phyloP scores from a whole-genome alignment of 2,329 filamentous ascomycete genomes.

The Alternaria sp. region DNA sequence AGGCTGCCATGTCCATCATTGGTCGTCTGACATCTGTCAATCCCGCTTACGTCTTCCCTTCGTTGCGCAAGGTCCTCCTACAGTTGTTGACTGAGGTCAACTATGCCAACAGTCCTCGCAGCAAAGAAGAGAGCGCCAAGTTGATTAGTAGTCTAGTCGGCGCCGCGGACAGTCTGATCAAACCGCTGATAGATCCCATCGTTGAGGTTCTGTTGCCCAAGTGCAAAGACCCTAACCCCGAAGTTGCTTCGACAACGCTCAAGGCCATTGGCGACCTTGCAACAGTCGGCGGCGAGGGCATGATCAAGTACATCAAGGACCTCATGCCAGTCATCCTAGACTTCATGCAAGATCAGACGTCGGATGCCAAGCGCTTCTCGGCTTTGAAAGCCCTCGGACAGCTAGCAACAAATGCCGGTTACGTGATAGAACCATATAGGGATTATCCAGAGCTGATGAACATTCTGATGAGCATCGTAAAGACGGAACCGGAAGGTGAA shows the following conservation, averaged over 20 bases:
- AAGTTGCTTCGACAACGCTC: constrained; percentile 92
- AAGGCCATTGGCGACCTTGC: constrained; percentile 94
- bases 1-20: constrained; percentile 95
- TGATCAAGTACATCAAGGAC: constrained; percentile 87
- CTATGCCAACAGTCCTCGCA: constrained; percentile 90
- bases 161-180: constrained; percentile 90
- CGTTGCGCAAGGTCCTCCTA: constrained; percentile 90
- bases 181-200: constrained; percentile 97
- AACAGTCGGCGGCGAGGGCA: constrained; percentile 91
- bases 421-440: constrained; percentile 94
- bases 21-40: constrained; percentile 90
- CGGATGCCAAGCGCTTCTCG: constrained; percentile 86
- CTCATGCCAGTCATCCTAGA: constrained; percentile 96
- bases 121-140: constrained; percentile 96
- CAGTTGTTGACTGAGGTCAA: constrained; percentile 96
- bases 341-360: constrained; percentile 92
- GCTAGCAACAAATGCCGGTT: constrained; percentile 93
- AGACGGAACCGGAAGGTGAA: constrained; percentile 85
- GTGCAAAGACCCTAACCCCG: constrained; percentile 81
- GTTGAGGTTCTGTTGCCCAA: constrained; percentile 94
- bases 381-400: constrained; percentile 91
- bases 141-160: constrained; percentile 91
- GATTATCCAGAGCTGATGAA: constrained; percentile 95
- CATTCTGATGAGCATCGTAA: constrained; percentile 91
- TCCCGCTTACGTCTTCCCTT: constrained; percentile 96